Evolutionary conservation across 1,284 basidiomycete genomes (phyloP), one percentile per base, ranked within the genome.

Genomic region (Cutaneotrichosporon dermatis): DNA sequence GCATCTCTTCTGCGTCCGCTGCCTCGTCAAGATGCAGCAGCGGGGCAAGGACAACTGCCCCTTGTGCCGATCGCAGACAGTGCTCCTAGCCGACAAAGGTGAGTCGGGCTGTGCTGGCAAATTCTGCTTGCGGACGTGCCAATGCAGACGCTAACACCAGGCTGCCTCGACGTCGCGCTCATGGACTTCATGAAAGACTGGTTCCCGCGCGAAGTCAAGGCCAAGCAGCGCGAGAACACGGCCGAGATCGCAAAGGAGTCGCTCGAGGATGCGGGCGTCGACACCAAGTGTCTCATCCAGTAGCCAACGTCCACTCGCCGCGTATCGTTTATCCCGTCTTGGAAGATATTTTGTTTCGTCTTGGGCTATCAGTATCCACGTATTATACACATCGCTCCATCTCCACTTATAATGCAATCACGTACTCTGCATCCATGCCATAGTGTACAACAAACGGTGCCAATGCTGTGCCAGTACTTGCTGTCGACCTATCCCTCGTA

Each of bases 1-100:
- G 0, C 94, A 97, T 75, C 79, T 95, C n/a, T 96, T 96, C 76
- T 97, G 93, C 68, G 90, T 92, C 8, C 78, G 88, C 53, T 96
- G 93, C 75, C 80, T 98, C 13, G 91, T 92, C 51, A 96, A 97
- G 80, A 88, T 98, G 85, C 94, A 98, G 79, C 90, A 89, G 70
- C 82, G 88, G 12, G 85, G 86, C 0, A 86, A 88, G 68, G 84
- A 81, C 10, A 81, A 88, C 64, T 98, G 94, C 75, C 94, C 94
- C 1, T 83, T 96, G 73, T 98, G 94, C 74, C 83, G 92, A 34
- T 82, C 86, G 1, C 83, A 85, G 2, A 87, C 86, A 9, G 90
- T 95, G 8, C 72, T 92, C 37, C 78, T 81, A 15, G 92, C 92
- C 8, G 83, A 91, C 73, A 81, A 86, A 70, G 80, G 89, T 89